These are phyloP conservation scores for Trichoderma lentiforme DNA, from an alignment of 2,329 filamentous ascomycete species.

Conservation along the genomic window DNA sequence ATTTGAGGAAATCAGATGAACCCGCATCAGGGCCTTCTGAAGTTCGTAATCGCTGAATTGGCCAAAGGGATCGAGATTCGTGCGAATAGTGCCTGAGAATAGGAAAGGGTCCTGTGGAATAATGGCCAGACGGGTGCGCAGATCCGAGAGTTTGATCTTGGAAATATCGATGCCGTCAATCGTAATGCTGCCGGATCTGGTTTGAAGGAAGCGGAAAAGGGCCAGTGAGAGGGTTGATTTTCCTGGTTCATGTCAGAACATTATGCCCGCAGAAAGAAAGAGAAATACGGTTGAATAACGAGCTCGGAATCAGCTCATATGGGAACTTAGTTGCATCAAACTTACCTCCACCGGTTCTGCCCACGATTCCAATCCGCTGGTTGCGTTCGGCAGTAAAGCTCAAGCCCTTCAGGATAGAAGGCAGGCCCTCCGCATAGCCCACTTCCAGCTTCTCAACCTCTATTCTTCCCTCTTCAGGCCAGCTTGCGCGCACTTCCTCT, in stretches of 20 bases:
- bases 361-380: constrained; percentile 9
- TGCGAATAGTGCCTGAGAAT: constrained; percentile 68
- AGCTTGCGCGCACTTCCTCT: constrained; percentile 7
- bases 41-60: constrained; percentile 62
- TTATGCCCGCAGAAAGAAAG: background rate
- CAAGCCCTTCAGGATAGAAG: constrained; percentile 11
- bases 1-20: constrained; percentile 40
- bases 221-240: constrained; percentile 35
- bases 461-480: constrained; percentile 2
- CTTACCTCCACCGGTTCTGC: constrained; percentile 7
- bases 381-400: constrained; percentile 9
- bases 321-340: background rate
- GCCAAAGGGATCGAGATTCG: constrained; percentile 69
- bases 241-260: background rate
- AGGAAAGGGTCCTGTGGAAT: constrained; percentile 70
- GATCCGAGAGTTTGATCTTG: constrained; percentile 59
- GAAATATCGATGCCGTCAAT: constrained; percentile 70
- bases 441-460: constrained; percentile 7
- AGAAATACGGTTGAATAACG: background rate
- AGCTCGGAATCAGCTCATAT: background rate
- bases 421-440: constrained; percentile 3
- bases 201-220: constrained; percentile 67
- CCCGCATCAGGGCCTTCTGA: constrained; percentile 59
- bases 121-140: constrained; percentile 65
- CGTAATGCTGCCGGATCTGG: constrained; percentile 55